Evolutionary conservation across 345 rosid species (phyloP).

Genomic region (Gynandropsis gynandra): DNA sequence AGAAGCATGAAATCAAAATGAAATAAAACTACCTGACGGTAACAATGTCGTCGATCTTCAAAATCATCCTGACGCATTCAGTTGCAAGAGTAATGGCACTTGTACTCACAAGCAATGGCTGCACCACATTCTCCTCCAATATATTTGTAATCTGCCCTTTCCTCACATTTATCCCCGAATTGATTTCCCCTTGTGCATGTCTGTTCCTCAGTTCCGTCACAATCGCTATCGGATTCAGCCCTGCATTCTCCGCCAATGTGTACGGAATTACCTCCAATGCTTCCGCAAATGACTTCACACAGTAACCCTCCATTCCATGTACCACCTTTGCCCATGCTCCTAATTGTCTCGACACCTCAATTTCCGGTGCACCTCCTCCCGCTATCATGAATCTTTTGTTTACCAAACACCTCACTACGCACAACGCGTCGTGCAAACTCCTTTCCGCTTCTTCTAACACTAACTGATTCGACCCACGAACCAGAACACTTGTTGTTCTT

Average conservation of each 20-base stretch:
- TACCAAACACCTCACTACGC: constrained; percentile 90
- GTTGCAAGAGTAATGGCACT: constrained; percentile 84
- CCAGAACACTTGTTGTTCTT: constrained; percentile 80
- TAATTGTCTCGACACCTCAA: constrained; percentile 89
- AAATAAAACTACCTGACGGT: constrained; percentile 88
- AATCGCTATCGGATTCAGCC: constrained; percentile 84
- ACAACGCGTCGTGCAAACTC: constrained; percentile 91
- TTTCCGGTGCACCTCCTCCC: constrained; percentile 99
- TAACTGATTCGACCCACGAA: constrained; percentile 82
- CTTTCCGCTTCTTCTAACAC: constrained; percentile 96
- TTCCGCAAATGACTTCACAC: constrained; percentile 83
- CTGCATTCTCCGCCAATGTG: constrained; percentile 94
- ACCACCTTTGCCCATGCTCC: constrained; percentile 98
- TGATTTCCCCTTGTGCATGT: constrained; percentile 92
- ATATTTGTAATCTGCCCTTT: constrained; percentile 97
- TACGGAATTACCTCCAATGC: constrained; percentile 95
- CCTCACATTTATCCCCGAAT: constrained; percentile 90
- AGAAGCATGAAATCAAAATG: too few relatives aligned
- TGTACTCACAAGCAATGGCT: constrained; percentile 94
- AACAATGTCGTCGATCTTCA: constrained; percentile 97
- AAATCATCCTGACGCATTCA: constrained; percentile 94
- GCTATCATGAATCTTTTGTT: constrained; percentile 89
- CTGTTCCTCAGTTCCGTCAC: constrained; percentile 98
- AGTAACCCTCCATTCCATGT: constrained; percentile 96
- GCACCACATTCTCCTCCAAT: constrained; percentile 97